Base-by-base conservation (phyloP, 495 filamentous ascomycete genomes). In the Aspergillus wentii region DNA sequence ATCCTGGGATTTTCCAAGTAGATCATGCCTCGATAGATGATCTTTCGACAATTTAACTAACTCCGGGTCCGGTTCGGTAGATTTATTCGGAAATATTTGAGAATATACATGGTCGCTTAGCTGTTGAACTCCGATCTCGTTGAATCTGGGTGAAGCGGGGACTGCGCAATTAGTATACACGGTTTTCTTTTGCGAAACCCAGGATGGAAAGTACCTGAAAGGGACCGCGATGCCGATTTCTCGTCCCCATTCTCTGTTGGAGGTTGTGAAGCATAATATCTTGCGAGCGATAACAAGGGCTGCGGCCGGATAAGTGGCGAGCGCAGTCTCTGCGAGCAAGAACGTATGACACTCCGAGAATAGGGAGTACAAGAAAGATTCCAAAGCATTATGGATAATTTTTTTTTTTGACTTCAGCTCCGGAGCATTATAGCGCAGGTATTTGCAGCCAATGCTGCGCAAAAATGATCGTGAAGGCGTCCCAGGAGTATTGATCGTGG, bases 71-170 rank as follows among this genome's bases (percentile, higher is more conserved):
- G 85, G 78, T 3, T 73, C 64, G 2, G 71, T 67, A 4, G 65
- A 49, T 40, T 75, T 68, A 26, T 67, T 62, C n/a, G 68, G 70
- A 56, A 98, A 98, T 28, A 98, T 68, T 59, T 97, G 94, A 3
- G 77, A 51, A 60, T 88, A 82, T 22, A 99, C 75, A 71, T 83
- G 73, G 38, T 72, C 70, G 68, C 86, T 92, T 28, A 99, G 57
- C 49, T 95, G 90, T 64, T 99, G 94, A 17, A 99, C 87, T 17
- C 87, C 86, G 46, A 99, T 86, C 39, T 92, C 84, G 56, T 96
- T 97, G 66, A 80, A 88, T 36, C 91, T 80, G 23, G 83, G 67
- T 21, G 66, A 50, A 22, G 79, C 72, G 17, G 71, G 66, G 28
- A 82, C 78, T 80, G 56, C 14, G 20, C 22, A 31, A 40, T 66